Evolutionary conservation across 2,329 filamentous ascomycete genomes (phyloP).

Genomic region (Hymenoscyphus salicellus): DNA sequence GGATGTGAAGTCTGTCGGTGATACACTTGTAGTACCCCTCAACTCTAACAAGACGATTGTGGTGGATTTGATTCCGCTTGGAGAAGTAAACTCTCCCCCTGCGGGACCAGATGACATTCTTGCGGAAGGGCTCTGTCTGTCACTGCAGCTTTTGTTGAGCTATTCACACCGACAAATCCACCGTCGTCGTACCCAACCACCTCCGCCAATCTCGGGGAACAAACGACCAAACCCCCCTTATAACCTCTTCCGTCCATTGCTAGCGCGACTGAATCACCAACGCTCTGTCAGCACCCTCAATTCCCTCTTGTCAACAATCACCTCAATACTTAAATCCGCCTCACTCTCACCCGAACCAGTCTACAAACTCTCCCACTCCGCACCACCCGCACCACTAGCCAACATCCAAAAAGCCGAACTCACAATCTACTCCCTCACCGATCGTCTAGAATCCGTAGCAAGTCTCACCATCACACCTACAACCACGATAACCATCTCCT

Average conservation of each 20-base stretch:
- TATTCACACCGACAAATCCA: conserved; percentile 77
- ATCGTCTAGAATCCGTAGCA: conserved; percentile 43
- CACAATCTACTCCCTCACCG: conserved; percentile 42
- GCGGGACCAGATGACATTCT: conserved; percentile 45
- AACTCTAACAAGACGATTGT: conserved; percentile 56
- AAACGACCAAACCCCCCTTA: conserved; percentile 50
- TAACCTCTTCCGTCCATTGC: conserved; percentile 57
- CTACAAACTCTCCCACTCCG: conserved; percentile 27
- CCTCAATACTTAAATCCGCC: conserved; percentile 24
- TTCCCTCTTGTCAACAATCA: conserved; percentile 25
- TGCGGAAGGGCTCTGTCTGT: conserved; percentile 64
- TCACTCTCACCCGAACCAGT: conserved; percentile 27
- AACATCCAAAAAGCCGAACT: conserved; percentile 36
- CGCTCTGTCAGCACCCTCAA: conserved; percentile 24
- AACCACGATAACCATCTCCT: conserved; percentile 38
- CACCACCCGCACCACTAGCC: conserved; percentile 22
- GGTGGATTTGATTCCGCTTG: conserved; percentile 64
- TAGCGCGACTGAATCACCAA: conserved; percentile 34
- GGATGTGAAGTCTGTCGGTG: conserved; percentile 62
- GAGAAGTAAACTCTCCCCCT: conserved; percentile 42
- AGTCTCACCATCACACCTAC: conserved; percentile 36
- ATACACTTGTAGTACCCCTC: conserved; percentile 54
- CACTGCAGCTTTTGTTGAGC: conserved; percentile 72
- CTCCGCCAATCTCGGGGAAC: conserved; percentile 49
- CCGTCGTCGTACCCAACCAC: conserved; percentile 63